phyloP scores from a whole-genome alignment of 2,329 filamentous ascomycete species.

The Aspergillus tamarii region DNA sequence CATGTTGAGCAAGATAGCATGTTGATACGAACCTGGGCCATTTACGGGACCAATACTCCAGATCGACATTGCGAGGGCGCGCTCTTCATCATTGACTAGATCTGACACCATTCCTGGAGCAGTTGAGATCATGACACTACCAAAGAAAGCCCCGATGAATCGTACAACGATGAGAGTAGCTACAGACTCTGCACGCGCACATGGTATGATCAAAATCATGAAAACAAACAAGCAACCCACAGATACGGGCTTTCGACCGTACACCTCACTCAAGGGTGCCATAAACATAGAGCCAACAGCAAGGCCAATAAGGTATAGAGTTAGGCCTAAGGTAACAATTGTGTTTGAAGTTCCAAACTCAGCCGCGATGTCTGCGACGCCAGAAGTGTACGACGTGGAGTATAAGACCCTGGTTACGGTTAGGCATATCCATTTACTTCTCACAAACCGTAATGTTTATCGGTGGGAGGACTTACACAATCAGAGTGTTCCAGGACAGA shows the following conservation, averaged over 20 bases:
- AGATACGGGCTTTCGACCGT: constrained; percentile 62
- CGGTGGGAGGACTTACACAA: constrained; percentile 47
- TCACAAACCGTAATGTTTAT: background rate
- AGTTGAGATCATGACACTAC: constrained; percentile 80
- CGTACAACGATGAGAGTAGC: constrained; percentile 70
- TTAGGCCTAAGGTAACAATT: constrained; percentile 74
- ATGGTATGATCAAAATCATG: constrained; percentile 70
- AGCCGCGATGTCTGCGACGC: constrained; percentile 67
- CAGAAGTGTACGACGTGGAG: constrained; percentile 77
- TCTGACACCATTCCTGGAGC: constrained; percentile 82
- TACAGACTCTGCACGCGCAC: constrained; percentile 69
- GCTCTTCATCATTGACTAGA: constrained; percentile 76
- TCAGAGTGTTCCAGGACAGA: constrained; percentile 61
- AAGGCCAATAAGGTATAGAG: constrained; percentile 76
- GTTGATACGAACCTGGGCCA: constrained; percentile 54
- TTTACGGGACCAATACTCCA: constrained; percentile 87
- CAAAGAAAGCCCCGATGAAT: constrained; percentile 74
- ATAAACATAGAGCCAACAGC: constrained; percentile 72
- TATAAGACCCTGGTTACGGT: constrained; percentile 60
- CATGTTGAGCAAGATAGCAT: background rate
- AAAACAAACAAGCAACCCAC: constrained; percentile 67
- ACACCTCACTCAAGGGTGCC: constrained; percentile 64
- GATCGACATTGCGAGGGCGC: constrained; percentile 79
- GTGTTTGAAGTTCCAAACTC: constrained; percentile 65
- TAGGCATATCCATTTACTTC: background rate